A percentile compares a stretch with the other conserved stretches of the same genome.
Evolutionary conservation across 2,329 filamentous ascomycete genomes (phyloP).

Genomic region (Aschersonia sp.): DNA sequence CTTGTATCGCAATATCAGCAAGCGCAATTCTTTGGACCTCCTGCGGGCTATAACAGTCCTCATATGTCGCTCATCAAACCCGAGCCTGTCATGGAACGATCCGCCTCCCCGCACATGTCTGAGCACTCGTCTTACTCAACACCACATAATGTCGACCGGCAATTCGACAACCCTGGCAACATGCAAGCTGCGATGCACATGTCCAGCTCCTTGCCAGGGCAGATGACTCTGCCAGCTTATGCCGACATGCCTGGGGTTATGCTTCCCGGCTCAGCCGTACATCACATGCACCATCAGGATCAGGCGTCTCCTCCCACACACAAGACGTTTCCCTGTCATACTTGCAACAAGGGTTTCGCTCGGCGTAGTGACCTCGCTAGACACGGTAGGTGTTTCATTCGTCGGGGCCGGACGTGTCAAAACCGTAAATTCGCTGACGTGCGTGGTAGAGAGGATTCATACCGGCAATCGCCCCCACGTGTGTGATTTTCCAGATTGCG

Average conservation of each 20-base stretch:
- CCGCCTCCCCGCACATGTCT: slow-evolving; percentile 43
- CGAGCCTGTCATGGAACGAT: slow-evolving; percentile 32
- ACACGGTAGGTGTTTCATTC: slow-evolving; percentile 56
- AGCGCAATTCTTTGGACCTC: slow-evolving; percentile 14
- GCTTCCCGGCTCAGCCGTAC: slow-evolving; percentile 19
- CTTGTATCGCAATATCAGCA: slow-evolving; percentile 12
- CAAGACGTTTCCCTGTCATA: slow-evolving; percentile 78
- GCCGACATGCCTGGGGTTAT: slow-evolving; percentile 18
- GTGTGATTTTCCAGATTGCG: slow-evolving; percentile 77
- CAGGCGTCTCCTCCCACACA: slow-evolving; percentile 21
- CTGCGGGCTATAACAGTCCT: slow-evolving; percentile 16
- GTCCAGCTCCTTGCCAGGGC: slow-evolving; percentile 24
- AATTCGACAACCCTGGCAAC: slow-evolving; percentile 37
- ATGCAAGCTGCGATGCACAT: slow-evolving; percentile 37
- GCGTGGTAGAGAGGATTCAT: slow-evolving; percentile 76
- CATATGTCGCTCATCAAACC: slow-evolving; percentile 19
- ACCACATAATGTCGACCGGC: slow-evolving; percentile 29
- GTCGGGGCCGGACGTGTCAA: no score
- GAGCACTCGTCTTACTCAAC: slow-evolving; percentile 43
- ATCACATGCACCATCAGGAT: slow-evolving; percentile 20
- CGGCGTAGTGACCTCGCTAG: slow-evolving; percentile 84
- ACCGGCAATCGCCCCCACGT: slow-evolving; percentile 82
- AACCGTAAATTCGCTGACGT: not conserved
- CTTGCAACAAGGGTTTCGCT: slow-evolving; percentile 84
- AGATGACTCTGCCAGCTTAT: slow-evolving; percentile 27